Conservation (phyloP, 2,329 filamentous ascomycete species). For the Ophiosphaerella narmari region DNA sequence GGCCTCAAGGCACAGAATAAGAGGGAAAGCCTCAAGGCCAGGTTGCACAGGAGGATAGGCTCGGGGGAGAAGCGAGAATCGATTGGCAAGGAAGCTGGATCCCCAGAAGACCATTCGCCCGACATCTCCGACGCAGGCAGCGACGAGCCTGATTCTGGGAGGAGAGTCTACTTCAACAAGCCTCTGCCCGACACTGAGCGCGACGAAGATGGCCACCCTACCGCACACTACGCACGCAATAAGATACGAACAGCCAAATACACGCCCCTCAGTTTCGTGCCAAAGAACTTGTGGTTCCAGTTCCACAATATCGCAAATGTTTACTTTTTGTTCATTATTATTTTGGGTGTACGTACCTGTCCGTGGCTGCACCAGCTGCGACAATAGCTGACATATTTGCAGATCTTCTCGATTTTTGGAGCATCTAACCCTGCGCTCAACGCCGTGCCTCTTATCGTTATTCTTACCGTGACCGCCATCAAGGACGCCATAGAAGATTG, state of each 20-base stretch:
- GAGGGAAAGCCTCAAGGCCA: constrained; percentile 79
- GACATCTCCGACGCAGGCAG: constrained; percentile 47
- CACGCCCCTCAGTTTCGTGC: constrained; percentile 90
- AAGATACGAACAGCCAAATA: constrained; percentile 99
- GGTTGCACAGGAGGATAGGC: constrained; percentile 66
- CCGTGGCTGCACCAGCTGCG: constrained; percentile 7
- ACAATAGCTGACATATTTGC: constrained; percentile 26
- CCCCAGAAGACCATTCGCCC: constrained; percentile 49
- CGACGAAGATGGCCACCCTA: constrained; percentile 80
- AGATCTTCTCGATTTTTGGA: constrained; percentile 98
- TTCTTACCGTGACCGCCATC: constrained; percentile 82
- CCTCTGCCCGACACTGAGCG: constrained; percentile 74
- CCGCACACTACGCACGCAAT: constrained; percentile 77
- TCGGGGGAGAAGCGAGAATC: constrained; percentile 67
- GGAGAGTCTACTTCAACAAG: constrained; percentile 83
- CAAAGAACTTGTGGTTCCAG: constrained; percentile 96
- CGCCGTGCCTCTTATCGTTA: constrained; percentile 89
- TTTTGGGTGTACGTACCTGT: constrained; percentile 76
- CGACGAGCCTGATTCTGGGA: constrained; percentile 43
- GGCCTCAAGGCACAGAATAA: constrained; percentile 77
- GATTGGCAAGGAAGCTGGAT: constrained; percentile 42
- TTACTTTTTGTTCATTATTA: constrained; percentile 96
- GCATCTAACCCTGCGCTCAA: constrained; percentile 87
- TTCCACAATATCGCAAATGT: constrained; percentile 99
- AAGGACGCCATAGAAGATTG: constrained; percentile 98